These are phyloP conservation scores for Mycena haematopus DNA, from an alignment of 768 basidiomycete genomes.

Conservation along the genomic window DNA sequence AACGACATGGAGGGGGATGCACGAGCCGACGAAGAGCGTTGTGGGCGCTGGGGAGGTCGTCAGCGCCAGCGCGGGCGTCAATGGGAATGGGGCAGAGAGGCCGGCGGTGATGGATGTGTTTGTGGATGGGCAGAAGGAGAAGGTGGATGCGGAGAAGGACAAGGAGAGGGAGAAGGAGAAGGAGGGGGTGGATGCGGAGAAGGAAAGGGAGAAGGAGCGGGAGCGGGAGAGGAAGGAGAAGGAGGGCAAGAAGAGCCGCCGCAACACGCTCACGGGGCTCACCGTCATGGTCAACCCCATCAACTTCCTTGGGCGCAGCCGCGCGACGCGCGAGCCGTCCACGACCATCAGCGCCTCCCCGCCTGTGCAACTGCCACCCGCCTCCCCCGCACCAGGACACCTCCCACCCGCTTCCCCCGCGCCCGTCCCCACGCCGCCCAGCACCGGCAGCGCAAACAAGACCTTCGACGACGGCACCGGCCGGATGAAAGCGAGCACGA, in stretches of 20 bases:
- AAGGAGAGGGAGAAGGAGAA: slow-evolving; percentile 20
- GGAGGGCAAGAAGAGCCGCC: slow-evolving; percentile 61
- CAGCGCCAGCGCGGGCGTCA: not conserved
- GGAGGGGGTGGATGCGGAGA: slow-evolving; percentile 27
- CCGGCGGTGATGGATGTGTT: slow-evolving; percentile 29
- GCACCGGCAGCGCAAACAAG: slow-evolving; percentile 25
- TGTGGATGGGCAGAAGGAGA: slow-evolving; percentile 5
- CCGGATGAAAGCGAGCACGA: slow-evolving; percentile 73
- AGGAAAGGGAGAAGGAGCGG: slow-evolving; percentile 26
- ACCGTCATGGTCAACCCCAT: slow-evolving; percentile 88
- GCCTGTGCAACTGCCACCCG: slow-evolving; percentile 21
- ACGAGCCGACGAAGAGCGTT: slow-evolving; percentile 17
- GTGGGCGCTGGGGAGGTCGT: slow-evolving; percentile 24
- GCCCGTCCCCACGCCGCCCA: slow-evolving; percentile 12
- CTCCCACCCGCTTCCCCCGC: no score
- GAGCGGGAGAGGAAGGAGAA: slow-evolving; percentile 42
- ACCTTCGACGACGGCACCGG: slow-evolving; percentile 38
- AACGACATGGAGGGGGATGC: slow-evolving; percentile 26
- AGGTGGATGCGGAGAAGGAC: slow-evolving; percentile 15
- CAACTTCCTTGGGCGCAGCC: slow-evolving; percentile 39
- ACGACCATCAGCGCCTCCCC: slow-evolving; percentile 33
- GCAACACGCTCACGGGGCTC: slow-evolving; percentile 68
- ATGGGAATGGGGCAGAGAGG: not conserved
- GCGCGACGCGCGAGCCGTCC: slow-evolving; percentile 40
- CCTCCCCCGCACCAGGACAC: no score